Evolutionary conservation across 2,329 filamentous ascomycete species (phyloP).

Genomic region (Sporothrix variecibatus): DNA sequence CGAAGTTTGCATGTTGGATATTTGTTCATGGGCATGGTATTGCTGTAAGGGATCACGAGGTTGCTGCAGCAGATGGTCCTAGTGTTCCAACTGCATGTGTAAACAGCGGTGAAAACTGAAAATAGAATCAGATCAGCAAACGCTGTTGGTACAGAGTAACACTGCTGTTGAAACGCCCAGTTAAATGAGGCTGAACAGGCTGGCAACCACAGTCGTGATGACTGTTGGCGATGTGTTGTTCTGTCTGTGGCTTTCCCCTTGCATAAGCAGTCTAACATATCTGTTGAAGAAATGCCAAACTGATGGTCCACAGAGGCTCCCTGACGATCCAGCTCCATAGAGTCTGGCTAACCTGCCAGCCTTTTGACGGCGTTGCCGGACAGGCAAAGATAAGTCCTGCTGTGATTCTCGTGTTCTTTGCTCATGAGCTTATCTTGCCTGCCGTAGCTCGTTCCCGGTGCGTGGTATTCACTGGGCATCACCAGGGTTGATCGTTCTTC

Average conservation of each 20-base stretch:
- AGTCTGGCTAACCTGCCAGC: neutral
- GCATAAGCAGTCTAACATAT: neutral
- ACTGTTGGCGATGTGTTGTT: neutral
- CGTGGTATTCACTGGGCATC: neutral
- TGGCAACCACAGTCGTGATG: neutral
- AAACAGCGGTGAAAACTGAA: neutral
- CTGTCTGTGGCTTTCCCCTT: neutral
- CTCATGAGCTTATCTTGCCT: neutral
- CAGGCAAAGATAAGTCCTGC: neutral
- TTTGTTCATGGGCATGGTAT: too few relatives aligned
- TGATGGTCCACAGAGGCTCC: neutral
- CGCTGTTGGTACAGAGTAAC: neutral
- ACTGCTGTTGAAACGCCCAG: neutral
- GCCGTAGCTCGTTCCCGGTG: neutral
- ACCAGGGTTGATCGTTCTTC: neutral
- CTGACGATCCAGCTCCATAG: neutral
- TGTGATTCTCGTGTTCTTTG: neutral
- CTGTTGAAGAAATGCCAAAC: neutral
- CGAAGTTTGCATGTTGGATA: neutral
- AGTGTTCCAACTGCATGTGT: neutral
- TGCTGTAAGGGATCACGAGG: too few relatives aligned
- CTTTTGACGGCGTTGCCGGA: neutral
- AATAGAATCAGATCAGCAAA: neutral
- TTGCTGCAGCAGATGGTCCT: neutral
- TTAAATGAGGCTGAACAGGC: neutral